These are phyloP conservation scores for Cryphonectria parasitica DNA, from an alignment of 2,329 filamentous ascomycete species.

Conservation along the genomic window DNA sequence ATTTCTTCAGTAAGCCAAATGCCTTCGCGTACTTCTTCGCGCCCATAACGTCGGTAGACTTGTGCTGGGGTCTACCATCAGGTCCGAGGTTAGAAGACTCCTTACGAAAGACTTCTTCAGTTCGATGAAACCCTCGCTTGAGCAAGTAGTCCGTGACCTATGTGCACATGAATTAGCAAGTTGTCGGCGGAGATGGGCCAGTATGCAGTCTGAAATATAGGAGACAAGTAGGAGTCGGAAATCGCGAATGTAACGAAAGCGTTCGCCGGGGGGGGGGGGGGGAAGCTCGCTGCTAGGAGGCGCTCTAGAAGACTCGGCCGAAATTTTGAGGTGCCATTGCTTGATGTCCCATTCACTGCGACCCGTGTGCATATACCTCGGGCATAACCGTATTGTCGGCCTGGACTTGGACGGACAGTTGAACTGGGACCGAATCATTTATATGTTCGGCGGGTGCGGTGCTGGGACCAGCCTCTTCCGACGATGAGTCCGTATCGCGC, in stretches of 20 bases:
- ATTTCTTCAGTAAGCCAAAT: slow-evolving; percentile 74
- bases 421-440: not conserved
- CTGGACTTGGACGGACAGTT: not conserved
- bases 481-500: not conserved
- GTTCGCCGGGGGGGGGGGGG: not conserved
- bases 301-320: not conserved
- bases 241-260: not conserved
- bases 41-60: slow-evolving; percentile 68
- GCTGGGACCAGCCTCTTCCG: not conserved
- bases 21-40: slow-evolving; percentile 78
- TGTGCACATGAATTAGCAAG: slow-evolving; percentile 1
- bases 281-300: not conserved
- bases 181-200: not conserved
- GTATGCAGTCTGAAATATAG: not conserved
- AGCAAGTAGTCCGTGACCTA: slow-evolving; percentile 90
- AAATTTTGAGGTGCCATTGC: not conserved
- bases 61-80: slow-evolving; percentile 75
- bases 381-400: not conserved
- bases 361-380: not conserved
- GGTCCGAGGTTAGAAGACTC: slow-evolving; percentile 84
- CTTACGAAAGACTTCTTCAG: slow-evolving; percentile 88
- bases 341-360: not conserved
- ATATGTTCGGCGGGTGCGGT: not conserved
- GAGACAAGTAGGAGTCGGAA: not conserved
- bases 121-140: slow-evolving; percentile 92